phyloP scores from a whole-genome alignment of 2,329 filamentous ascomycete genomes.

The Parascedosporium putredinis region DNA sequence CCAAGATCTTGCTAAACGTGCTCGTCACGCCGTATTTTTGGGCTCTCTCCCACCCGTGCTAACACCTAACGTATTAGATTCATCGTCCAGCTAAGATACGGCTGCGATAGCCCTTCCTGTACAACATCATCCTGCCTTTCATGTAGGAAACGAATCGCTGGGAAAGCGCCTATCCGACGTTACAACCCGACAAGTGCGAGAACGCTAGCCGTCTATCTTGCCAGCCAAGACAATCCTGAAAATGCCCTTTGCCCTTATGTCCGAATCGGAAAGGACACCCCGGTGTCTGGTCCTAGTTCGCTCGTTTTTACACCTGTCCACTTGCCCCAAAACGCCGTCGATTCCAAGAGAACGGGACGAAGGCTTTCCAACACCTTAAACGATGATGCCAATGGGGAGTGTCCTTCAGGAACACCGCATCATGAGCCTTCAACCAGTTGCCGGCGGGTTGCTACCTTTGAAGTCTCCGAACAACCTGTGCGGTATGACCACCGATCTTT shows the following conservation, averaged over 20 bases:
- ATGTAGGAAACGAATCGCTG: constrained; percentile 57
- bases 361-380: background rate
- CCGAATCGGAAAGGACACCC: constrained; percentile 24
- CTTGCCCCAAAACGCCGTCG: background rate
- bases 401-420: too few species aligned
- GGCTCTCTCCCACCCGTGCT: background rate
- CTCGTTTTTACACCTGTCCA: constrained; percentile 6
- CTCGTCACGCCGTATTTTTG: background rate
- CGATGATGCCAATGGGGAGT: background rate
- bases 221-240: constrained; percentile 69
- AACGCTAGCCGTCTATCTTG: constrained; percentile 69
- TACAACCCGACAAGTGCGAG: constrained; percentile 76
- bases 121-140: constrained; percentile 71
- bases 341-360: background rate
- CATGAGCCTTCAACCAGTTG: background rate
- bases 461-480: constrained; percentile 32
- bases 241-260: constrained; percentile 53
- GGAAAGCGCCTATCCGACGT: constrained; percentile 59
- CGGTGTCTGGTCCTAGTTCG: background rate
- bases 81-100: constrained; percentile 69
- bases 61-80: constrained; percentile 41
- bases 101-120: constrained; percentile 62
- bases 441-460: constrained; percentile 3
- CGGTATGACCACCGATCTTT: constrained; percentile 50
- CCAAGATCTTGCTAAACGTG: too few species aligned